Percentiles rank a stretch among this genome's conserved stretches.
Conservation (phyloP, 495 filamentous ascomycete genomes). For the Hypoxylon lienhwacheense region DNA sequence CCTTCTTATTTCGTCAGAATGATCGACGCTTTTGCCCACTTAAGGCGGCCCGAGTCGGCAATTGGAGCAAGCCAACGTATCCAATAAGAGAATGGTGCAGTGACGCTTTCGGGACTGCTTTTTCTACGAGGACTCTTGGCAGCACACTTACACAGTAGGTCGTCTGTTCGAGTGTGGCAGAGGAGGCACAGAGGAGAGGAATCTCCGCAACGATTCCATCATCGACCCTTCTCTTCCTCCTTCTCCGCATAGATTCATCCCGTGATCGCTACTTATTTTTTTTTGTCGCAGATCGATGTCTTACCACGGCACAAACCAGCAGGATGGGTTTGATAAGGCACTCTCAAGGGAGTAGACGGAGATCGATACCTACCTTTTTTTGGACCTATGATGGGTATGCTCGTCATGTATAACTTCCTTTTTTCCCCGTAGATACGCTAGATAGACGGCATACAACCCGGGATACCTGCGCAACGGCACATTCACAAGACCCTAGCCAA, state of each 20-base stretch:
- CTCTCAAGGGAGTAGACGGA: slow-evolving; percentile 12
- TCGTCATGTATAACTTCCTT: slow-evolving; percentile 28
- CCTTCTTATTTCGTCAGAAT: no score
- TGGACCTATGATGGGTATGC: slow-evolving; percentile 27
- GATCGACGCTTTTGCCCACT: slow-evolving; percentile 21
- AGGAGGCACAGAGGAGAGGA: not conserved
- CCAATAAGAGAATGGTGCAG: slow-evolving; percentile 10
- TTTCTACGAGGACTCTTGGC: slow-evolving; percentile 6
- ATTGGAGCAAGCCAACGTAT: slow-evolving; percentile 12
- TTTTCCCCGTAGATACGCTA: not conserved
- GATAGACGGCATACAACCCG: slow-evolving; percentile 1
- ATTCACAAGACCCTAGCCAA: not conserved
- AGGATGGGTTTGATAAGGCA: slow-evolving; percentile 13
- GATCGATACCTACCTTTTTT: slow-evolving; percentile 22
- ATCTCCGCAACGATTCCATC: slow-evolving; percentile 12
- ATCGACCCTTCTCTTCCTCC: slow-evolving; percentile 5
- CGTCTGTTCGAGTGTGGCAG: not conserved
- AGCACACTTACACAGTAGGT: slow-evolving; percentile 12
- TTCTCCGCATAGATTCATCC: not conserved
- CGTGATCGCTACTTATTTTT: slow-evolving; percentile 20
- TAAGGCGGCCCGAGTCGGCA: slow-evolving; percentile 23
- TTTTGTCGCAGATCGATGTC: slow-evolving; percentile 27
- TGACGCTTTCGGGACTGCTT: slow-evolving; percentile 8
- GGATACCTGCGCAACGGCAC: not conserved
- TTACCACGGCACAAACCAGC: slow-evolving; percentile 21